These are phyloP conservation scores for Sugiyamaella novakii DNA, from an alignment of 1,139 yeast species.

Conservation along the genomic window DNA sequence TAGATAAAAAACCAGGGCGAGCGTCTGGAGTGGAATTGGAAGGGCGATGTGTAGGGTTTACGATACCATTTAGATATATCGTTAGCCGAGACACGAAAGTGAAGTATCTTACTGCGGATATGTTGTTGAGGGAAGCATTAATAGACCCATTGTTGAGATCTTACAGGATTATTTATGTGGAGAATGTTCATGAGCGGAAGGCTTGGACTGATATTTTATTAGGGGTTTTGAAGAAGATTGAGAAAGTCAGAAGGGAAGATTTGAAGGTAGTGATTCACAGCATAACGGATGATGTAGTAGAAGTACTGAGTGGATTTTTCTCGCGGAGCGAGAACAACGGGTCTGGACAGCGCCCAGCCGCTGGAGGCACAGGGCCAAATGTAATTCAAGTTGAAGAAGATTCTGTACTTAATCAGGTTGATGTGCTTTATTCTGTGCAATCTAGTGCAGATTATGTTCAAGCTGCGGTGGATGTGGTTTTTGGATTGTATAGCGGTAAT, in stretches of 20 bases:
- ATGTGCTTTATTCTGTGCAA: slow-evolving; percentile 64
- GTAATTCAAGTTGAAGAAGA: slow-evolving; percentile 12
- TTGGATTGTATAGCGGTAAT: slow-evolving; percentile 58
- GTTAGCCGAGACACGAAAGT: slow-evolving; percentile 55
- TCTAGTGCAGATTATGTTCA: slow-evolving; percentile 80
- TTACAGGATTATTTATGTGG: slow-evolving; percentile 76
- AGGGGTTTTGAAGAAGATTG: slow-evolving; percentile 61
- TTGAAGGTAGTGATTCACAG: slow-evolving; percentile 49
- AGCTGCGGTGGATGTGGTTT: slow-evolving; percentile 72
- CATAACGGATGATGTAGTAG: slow-evolving; percentile 41
- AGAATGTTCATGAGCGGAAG: slow-evolving; percentile 86
- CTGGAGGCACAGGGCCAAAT: not conserved
- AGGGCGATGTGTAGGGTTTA: slow-evolving; percentile 49
- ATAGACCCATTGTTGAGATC: slow-evolving; percentile 61
- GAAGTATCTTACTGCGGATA: slow-evolving; percentile 75
- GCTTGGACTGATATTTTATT: slow-evolving; percentile 74
- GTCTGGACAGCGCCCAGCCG: slow-evolving; percentile 5
- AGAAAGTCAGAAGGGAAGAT: slow-evolving; percentile 46
- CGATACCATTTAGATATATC: slow-evolving; percentile 65
- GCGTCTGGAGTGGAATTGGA: not conserved
- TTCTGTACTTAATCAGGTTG: slow-evolving; percentile 57
- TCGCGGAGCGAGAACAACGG: slow-evolving; percentile 40
- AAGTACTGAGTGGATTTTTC: slow-evolving; percentile 52
- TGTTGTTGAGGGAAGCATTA: slow-evolving; percentile 69
- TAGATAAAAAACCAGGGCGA: slow-evolving; percentile 44